phyloP scores from a whole-genome alignment of 1,139 yeast species.

The Pichiaceae sp. region DNA sequence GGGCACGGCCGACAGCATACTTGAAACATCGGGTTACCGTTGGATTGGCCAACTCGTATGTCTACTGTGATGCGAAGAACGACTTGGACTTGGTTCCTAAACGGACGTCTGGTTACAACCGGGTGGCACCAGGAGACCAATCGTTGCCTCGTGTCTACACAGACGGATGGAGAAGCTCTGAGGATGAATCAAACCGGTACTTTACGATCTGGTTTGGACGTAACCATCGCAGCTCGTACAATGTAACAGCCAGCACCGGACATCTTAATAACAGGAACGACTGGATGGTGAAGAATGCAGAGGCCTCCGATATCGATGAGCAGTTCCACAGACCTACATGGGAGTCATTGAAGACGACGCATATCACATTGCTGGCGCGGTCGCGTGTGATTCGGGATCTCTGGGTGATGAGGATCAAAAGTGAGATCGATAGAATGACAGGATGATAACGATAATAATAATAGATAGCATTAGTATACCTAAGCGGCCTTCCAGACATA shows the following conservation, averaged over 20 bases:
- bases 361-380: constrained; percentile 65
- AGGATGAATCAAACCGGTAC: constrained; percentile 63
- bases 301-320: neutral
- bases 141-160: constrained; percentile 62
- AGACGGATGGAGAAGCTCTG: constrained; percentile 82
- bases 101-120: constrained; percentile 33
- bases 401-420: constrained; percentile 64
- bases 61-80: constrained; percentile 65
- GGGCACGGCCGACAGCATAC: constrained; percentile 33
- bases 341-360: too few relatives aligned
- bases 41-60: constrained; percentile 59
- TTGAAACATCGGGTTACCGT: constrained; percentile 47
- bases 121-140: constrained; percentile 44
- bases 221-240: constrained; percentile 35
- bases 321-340: too few relatives aligned
- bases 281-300: constrained; percentile 29
- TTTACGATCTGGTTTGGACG: constrained; percentile 81
- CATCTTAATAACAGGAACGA: neutral
- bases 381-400: constrained; percentile 76
- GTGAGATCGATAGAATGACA: constrained; percentile 43
- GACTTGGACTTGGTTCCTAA: constrained; percentile 43
- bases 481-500: constrained; percentile 64
- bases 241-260: constrained; percentile 7
- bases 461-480: neutral
- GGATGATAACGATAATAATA: neutral